A percentile compares a stretch with the other conserved stretches of the same genome.
Conservation (phyloP, 148 eudicot genomes). For the Dianthus caryophyllus region DNA sequence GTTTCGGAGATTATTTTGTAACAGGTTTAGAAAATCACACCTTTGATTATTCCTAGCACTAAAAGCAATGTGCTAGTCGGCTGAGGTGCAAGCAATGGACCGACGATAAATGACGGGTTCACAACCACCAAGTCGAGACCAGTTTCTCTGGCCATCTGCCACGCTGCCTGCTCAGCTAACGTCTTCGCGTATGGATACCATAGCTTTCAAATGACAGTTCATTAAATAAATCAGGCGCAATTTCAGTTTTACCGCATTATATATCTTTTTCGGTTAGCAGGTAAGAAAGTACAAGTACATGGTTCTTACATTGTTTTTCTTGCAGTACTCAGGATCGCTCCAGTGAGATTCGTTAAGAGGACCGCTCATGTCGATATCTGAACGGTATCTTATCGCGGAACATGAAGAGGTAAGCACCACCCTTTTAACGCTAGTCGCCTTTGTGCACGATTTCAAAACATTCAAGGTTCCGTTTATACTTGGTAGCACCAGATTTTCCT, state of each 20-base stretch:
- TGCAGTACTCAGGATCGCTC: conserved; percentile 86
- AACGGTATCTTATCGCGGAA: conserved; percentile 74
- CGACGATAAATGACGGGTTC: conserved; percentile 83
- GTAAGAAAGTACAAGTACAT: neutral
- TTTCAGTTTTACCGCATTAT: too few relatives aligned
- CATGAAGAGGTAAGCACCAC: conserved; percentile 92
- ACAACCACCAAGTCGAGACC: conserved; percentile 82
- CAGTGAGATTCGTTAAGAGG: conserved; percentile 89
- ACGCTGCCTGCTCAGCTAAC: conserved; percentile 75
- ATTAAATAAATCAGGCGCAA: neutral
- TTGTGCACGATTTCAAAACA: conserved; percentile 75
- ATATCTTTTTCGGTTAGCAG: neutral
- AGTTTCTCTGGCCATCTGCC: conserved; percentile 61
- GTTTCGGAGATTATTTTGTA: neutral
- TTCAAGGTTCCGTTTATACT: conserved; percentile 74
- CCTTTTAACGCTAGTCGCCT: conserved; percentile 54
- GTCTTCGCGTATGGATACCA: conserved; percentile 97
- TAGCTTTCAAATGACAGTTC: conserved; percentile 30
- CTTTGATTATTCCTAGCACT: conserved; percentile 55
- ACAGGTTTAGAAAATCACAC: conserved; percentile 26
- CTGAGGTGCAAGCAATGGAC: conserved; percentile 75
- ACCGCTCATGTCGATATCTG: conserved; percentile 44
- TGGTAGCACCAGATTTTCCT: conserved; percentile 71
- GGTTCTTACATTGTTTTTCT: conserved; percentile 50
- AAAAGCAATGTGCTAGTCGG: conserved; percentile 83